phyloP scores from a whole-genome alignment of 2,329 filamentous ascomycete species.

The Aaosphaeria arxii region DNA sequence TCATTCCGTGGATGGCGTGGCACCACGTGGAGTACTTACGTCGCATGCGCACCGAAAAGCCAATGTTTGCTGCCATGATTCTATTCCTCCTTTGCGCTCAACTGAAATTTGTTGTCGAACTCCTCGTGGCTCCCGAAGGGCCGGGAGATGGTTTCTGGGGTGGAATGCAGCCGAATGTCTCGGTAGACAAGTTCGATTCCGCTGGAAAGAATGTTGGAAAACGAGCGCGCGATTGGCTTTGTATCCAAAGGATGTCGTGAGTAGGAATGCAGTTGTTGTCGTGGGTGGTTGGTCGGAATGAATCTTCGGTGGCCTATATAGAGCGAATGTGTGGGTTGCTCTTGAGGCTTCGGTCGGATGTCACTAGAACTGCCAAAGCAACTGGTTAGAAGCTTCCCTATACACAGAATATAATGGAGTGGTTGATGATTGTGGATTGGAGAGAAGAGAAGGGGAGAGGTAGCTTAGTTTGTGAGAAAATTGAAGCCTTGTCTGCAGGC shows the following conservation, averaged over 20 bases:
- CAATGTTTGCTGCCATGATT: slow-evolving; percentile 46
- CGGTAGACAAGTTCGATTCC: slow-evolving; percentile 10
- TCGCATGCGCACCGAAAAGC: slow-evolving; percentile 52
- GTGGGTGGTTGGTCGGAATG: slow-evolving; percentile 3
- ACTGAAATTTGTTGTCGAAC: slow-evolving; percentile 15
- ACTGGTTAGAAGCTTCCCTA: slow-evolving; percentile 30
- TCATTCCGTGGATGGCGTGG: slow-evolving; percentile 8
- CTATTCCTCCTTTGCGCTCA: slow-evolving; percentile 19
- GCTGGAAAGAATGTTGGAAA: slow-evolving; percentile 11
- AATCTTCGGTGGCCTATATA: slow-evolving; percentile 7
- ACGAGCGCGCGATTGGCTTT: slow-evolving; percentile 19
- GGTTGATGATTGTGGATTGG: slow-evolving; percentile 7
- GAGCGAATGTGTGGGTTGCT: slow-evolving; percentile 18
- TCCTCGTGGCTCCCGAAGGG: slow-evolving; percentile 42
- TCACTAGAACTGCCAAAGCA: slow-evolving; percentile 27
- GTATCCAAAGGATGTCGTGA: slow-evolving; percentile 14
- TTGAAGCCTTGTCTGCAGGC: slow-evolving; percentile 25
- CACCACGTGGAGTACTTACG: slow-evolving; percentile 28
- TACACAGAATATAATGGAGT: slow-evolving; percentile 10
- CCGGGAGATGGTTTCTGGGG: slow-evolving; percentile 28
- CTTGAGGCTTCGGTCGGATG: slow-evolving; percentile 25
- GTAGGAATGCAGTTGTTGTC: slow-evolving; percentile 11
- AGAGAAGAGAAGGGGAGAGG: slow-evolving; percentile 19
- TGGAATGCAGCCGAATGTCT: slow-evolving; percentile 25
- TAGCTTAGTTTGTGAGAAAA: slow-evolving; percentile 28